Evolutionary conservation across 2,329 filamentous ascomycete species (phyloP).

Genomic region (Exserohilum rostratum): DNA sequence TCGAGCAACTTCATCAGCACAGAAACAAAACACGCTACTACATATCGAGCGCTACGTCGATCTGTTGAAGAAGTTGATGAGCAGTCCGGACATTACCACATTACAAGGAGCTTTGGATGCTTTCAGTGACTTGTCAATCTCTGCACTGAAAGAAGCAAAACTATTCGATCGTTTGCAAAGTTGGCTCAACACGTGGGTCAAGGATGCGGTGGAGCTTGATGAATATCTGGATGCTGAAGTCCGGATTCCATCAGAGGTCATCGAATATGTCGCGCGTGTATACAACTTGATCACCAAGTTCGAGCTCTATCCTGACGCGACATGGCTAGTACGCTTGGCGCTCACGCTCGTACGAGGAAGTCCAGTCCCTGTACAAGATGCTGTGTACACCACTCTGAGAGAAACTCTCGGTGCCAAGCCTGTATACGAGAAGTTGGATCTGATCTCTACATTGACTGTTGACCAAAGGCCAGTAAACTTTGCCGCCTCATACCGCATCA

Average conservation of each 20-base stretch:
- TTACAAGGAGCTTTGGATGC: slow-evolving; percentile 34
- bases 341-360: slow-evolving; percentile 25
- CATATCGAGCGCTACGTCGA: slow-evolving; percentile 30
- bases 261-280: slow-evolving; percentile 28
- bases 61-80: slow-evolving; percentile 29
- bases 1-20: slow-evolving; percentile 30
- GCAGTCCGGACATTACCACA: slow-evolving; percentile 11
- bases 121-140: slow-evolving; percentile 33
- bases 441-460: slow-evolving; percentile 24
- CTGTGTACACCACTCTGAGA: slow-evolving; percentile 19
- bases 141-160: slow-evolving; percentile 24
- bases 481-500: slow-evolving; percentile 29
- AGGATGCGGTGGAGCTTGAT: slow-evolving; percentile 26
- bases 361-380: slow-evolving; percentile 16
- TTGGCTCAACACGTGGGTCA: slow-evolving; percentile 32
- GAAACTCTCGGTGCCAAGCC: slow-evolving; percentile 23
- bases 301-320: slow-evolving; percentile 26
- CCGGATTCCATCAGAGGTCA: slow-evolving; percentile 12
- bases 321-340: slow-evolving; percentile 33
- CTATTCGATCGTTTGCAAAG: slow-evolving; percentile 21
- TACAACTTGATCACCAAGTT: slow-evolving; percentile 32
- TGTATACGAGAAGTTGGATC: slow-evolving; percentile 26
- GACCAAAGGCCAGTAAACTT: slow-evolving; percentile 9
- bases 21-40: slow-evolving; percentile 30
- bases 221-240: slow-evolving; percentile 19